Percentiles rank a stretch among this genome's conserved stretches.
Evolutionary conservation across 2,329 filamentous ascomycete genomes (phyloP).

Genomic region (Calonectria ilicicola): DNA sequence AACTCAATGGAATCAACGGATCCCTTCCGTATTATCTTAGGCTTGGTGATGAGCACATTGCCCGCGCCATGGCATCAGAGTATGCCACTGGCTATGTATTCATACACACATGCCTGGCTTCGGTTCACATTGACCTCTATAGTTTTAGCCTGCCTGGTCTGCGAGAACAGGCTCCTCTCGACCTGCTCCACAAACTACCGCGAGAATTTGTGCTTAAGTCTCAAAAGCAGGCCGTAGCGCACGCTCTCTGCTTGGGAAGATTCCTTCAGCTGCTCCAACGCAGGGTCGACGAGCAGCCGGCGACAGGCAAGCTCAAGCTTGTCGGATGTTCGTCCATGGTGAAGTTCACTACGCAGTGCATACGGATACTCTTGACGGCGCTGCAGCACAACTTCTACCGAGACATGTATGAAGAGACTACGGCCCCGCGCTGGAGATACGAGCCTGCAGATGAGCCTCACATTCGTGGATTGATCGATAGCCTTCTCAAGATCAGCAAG

Average conservation of each 20-base stretch:
- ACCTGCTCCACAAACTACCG: conserved; percentile 50
- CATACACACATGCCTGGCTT: conserved; percentile 51
- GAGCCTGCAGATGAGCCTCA: conserved; percentile 47
- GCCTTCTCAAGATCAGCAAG: conserved; percentile 49
- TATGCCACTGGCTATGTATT: conserved; percentile 51
- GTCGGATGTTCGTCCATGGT: conserved; percentile 47
- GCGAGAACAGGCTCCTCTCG: conserved; percentile 46
- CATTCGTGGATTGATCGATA: conserved; percentile 48
- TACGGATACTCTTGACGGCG: conserved; percentile 50
- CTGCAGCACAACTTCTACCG: conserved; percentile 50
- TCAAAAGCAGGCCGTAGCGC: conserved; percentile 54
- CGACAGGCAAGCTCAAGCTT: conserved; percentile 40
- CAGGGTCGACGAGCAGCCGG: conserved; percentile 41
- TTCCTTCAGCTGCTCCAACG: conserved; percentile 51
- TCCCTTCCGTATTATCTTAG: conserved; percentile 49
- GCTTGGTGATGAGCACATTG: conserved; percentile 50
- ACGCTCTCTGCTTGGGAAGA: conserved; percentile 50
- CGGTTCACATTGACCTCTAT: conserved; percentile 54
- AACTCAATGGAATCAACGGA: conserved; percentile 51
- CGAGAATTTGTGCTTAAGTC: conserved; percentile 50
- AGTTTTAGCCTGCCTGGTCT: conserved; percentile 53
- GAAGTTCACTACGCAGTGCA: conserved; percentile 46
- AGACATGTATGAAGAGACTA: conserved; percentile 49
- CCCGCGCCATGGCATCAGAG: conserved; percentile 44
- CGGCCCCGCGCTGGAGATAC: conserved; percentile 51